Evolutionary conservation across 2,329 filamentous ascomycete species (phyloP).

Genomic region (Tympanopsis confertula): DNA sequence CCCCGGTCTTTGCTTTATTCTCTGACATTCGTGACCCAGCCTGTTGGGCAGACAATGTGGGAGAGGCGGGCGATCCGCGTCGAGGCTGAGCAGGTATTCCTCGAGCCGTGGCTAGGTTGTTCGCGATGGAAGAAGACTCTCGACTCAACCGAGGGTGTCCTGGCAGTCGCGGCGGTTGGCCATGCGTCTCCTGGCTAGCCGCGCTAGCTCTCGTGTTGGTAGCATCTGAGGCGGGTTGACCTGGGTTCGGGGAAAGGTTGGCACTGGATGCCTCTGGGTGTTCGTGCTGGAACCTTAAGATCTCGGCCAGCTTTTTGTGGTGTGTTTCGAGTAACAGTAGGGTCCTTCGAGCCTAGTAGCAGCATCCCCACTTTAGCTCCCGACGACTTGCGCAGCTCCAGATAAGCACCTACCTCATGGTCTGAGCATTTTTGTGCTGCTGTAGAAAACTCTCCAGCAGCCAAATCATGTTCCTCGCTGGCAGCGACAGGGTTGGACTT

Average conservation of each 20-base stretch:
- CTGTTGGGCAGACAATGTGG: constrained; percentile 27
- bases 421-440: constrained; percentile 34
- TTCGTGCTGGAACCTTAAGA: constrained; percentile 41
- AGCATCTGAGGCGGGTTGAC: too few species aligned
- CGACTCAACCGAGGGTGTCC: constrained; percentile 20
- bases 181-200: neutral
- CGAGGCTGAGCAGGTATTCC: constrained; percentile 36
- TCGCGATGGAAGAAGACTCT: constrained; percentile 42
- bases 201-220: neutral
- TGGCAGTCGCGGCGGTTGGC: neutral
- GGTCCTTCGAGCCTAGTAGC: constrained; percentile 40
- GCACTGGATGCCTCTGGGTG: constrained; percentile 18
- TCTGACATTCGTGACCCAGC: neutral
- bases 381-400: neutral
- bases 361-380: neutral
- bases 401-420: neutral
- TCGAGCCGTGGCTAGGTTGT: constrained; percentile 42
- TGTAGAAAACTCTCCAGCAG: constrained; percentile 47
- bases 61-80: constrained; percentile 17
- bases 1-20: neutral
- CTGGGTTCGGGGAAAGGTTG: too few species aligned
- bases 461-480: constrained; percentile 48
- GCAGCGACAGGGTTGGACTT: constrained; percentile 43
- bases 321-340: constrained; percentile 48
- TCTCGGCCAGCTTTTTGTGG: constrained; percentile 45